These are phyloP conservation scores for Avena eriantha DNA, from an alignment of 176 grass and related monocot species.

Conservation along the genomic window DNA sequence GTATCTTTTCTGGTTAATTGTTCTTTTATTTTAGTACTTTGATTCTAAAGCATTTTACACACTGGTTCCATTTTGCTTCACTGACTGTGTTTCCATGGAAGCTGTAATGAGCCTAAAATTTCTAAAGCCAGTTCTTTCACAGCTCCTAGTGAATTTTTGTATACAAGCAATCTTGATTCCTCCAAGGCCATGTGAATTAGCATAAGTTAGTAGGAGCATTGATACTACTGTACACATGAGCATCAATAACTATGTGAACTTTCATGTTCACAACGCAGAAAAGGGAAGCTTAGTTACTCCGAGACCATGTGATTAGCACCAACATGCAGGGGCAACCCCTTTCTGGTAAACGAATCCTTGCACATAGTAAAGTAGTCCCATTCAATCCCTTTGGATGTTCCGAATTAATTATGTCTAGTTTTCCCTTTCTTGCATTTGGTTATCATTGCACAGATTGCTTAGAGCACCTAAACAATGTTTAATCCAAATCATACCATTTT, in stretches of 20 bases:
- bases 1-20: neutral
- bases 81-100: neutral
- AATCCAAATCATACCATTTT: neutral
- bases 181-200: neutral
- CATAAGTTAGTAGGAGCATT: neutral
- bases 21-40: neutral
- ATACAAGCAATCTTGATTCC: neutral
- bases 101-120: neutral
- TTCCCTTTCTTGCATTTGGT: neutral
- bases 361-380: neutral
- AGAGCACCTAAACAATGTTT: neutral
- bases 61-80: neutral
- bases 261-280: neutral
- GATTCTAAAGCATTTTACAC: neutral
- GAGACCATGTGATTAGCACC: neutral
- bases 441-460: neutral
- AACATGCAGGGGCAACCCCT: neutral
- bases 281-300: neutral
- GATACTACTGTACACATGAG: neutral
- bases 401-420: neutral
- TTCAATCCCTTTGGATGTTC: neutral
- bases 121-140: neutral
- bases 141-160: neutral
- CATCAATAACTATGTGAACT: slow-evolving; percentile 8
- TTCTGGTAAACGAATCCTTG: neutral